Evolutionary conservation across 768 basidiomycete species (phyloP).

Genomic region (Amanita brunnescens): DNA sequence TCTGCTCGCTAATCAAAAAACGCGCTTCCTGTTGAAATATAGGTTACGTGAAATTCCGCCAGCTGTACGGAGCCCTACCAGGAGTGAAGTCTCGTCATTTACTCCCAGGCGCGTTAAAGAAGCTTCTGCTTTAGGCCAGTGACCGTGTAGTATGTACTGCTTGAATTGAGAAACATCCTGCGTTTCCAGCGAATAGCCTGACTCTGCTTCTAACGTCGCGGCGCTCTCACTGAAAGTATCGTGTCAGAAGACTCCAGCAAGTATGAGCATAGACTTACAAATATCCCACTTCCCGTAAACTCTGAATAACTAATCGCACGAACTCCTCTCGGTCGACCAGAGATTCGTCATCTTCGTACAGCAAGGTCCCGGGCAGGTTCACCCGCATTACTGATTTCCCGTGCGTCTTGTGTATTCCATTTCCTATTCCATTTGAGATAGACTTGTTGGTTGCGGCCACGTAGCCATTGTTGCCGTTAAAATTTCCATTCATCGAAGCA

Average conservation of each 20-base stretch:
- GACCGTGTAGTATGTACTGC: slow-evolving; percentile 66
- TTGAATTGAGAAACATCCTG: slow-evolving; percentile 73
- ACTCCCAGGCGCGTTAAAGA: slow-evolving; percentile 64
- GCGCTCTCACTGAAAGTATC: slow-evolving; percentile 65
- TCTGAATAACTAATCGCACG: slow-evolving; percentile 82
- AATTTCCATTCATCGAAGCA: slow-evolving; percentile 34
- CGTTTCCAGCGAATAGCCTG: slow-evolving; percentile 81
- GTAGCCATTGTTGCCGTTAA: slow-evolving; percentile 28
- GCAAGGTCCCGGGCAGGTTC: slow-evolving; percentile 57
- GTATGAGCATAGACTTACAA: slow-evolving; percentile 33
- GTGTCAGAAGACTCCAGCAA: background rate
- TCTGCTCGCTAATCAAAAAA: slow-evolving; percentile 90
- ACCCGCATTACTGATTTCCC: slow-evolving; percentile 51
- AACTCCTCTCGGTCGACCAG: slow-evolving; percentile 84
- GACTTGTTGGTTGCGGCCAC: slow-evolving; percentile 15
- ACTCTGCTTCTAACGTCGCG: slow-evolving; percentile 83
- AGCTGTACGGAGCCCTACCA: slow-evolving; percentile 33
- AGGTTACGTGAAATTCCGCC: slow-evolving; percentile 1
- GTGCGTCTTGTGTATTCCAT: slow-evolving; percentile 41
- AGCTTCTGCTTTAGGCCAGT: slow-evolving; percentile 73
- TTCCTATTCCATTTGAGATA: slow-evolving; percentile 33
- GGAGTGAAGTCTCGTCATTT: slow-evolving; percentile 54
- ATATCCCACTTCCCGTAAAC: slow-evolving; percentile 81
- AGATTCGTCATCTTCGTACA: slow-evolving; percentile 78
- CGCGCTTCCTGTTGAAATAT: slow-evolving; percentile 52